Evolutionary conservation across 1,139 yeast species (phyloP).

Genomic region (Hanseniaspora gamundiae): DNA sequence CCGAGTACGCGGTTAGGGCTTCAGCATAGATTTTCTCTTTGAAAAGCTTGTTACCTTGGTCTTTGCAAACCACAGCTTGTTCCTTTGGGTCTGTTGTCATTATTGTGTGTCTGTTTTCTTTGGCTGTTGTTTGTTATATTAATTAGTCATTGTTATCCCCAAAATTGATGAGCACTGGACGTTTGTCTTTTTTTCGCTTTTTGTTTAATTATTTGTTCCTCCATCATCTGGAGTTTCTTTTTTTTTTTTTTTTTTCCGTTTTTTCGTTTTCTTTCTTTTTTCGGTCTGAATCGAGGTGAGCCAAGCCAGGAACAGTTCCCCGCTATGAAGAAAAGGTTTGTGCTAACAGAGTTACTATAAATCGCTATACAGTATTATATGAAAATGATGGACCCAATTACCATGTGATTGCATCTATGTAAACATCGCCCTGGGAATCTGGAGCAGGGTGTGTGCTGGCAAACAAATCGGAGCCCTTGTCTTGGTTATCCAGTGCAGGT

Average conservation of each 20-base stretch:
- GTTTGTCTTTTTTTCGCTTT: not conserved
- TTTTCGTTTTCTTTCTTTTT: not conserved
- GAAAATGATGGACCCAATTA: too few relatives aligned
- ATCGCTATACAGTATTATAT: too few relatives aligned
- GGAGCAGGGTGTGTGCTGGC: not conserved
- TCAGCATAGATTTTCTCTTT: slow-evolving; percentile 48
- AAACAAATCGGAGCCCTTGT: slow-evolving; percentile 4
- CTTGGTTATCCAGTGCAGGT: slow-evolving; percentile 60
- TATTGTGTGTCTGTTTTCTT: not conserved
- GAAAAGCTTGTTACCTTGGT: slow-evolving; percentile 62
- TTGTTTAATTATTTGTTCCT: not conserved
- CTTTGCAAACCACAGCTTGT: slow-evolving; percentile 43
- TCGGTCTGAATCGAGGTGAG: too few relatives aligned
- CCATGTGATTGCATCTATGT: slow-evolving; percentile 5
- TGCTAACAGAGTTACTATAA: too few relatives aligned
- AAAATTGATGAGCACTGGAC: not conserved
- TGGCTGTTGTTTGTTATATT: not conserved
- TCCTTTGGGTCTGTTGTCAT: slow-evolving; percentile 14
- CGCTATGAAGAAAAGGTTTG: too few relatives aligned
- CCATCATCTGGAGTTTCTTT: too few relatives aligned
- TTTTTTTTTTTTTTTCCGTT: not conserved
- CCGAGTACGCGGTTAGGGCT: slow-evolving; percentile 61
- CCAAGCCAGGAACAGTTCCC: too few relatives aligned
- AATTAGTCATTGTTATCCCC: too few relatives aligned
- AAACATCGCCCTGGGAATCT: not conserved